phyloP scores from a whole-genome alignment of 441 rosid species.

The Mallotus japonicus region DNA sequence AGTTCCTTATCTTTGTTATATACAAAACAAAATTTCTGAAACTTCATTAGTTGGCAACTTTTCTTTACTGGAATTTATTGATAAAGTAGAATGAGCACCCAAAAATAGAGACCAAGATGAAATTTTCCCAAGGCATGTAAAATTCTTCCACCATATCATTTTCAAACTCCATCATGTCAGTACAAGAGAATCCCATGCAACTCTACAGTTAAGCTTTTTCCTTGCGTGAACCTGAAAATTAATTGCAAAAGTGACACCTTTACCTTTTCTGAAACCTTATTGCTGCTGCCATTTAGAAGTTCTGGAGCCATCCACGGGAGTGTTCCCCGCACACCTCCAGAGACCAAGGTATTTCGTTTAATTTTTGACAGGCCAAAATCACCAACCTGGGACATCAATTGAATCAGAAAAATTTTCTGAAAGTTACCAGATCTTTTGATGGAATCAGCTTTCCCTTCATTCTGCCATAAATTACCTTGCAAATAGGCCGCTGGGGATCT shows the following conservation, averaged over 20 bases:
- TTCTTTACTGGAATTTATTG: not conserved
- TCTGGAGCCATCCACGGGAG: conserved; percentile 99
- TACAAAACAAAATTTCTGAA: not conserved
- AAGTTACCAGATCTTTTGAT: not conserved
- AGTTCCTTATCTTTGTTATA: not conserved
- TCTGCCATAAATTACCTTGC: conserved; percentile 63
- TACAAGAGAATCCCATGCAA: not conserved
- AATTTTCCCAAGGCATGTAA: not conserved
- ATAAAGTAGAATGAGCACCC: not conserved
- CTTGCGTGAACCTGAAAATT: not conserved
- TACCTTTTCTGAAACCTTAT: conserved; percentile 97
- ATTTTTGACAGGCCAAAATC: conserved; percentile 98
- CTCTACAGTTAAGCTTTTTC: not conserved
- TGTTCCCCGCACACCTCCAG: conserved; percentile 99
- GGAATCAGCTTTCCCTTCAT: not conserved
- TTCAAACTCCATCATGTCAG: not conserved
- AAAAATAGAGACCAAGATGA: not conserved
- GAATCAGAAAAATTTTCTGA: not conserved
- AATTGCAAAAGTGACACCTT: conserved; percentile 13
- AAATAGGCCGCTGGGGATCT: conserved; percentile 91
- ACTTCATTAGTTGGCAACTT: not conserved
- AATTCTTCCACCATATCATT: not conserved
- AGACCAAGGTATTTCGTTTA: conserved; percentile 90
- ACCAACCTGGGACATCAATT: conserved; percentile 59
- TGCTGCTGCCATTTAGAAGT: conserved; percentile 87